Conservation (phyloP, 2,329 filamentous ascomycete species). For the Phoma sp. region DNA sequence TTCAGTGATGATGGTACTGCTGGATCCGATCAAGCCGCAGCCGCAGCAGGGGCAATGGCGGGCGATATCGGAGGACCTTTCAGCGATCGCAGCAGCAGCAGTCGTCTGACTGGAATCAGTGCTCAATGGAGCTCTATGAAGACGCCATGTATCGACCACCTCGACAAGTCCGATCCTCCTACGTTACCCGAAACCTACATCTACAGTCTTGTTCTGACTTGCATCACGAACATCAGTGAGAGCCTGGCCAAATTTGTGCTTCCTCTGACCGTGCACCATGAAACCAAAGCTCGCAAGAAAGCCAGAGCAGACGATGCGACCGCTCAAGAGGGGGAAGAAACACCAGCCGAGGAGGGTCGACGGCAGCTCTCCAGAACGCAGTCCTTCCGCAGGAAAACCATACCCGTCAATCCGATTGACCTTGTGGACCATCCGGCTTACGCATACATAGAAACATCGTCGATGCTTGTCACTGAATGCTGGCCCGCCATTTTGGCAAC, state of each 20-base stretch:
- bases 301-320: slow-evolving; percentile 48
- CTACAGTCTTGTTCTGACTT: slow-evolving; percentile 86
- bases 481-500: slow-evolving; percentile 96
- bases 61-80: slow-evolving; percentile 80
- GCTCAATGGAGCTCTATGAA: slow-evolving; percentile 88
- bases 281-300: slow-evolving; percentile 56
- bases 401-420: slow-evolving; percentile 82
- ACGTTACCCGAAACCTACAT: slow-evolving; percentile 88
- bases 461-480: slow-evolving; percentile 83
- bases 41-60: slow-evolving; percentile 85
- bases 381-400: slow-evolving; percentile 75
- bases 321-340: slow-evolving; percentile 26
- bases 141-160: slow-evolving; percentile 87
- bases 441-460: slow-evolving; percentile 75
- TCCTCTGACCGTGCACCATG: slow-evolving; percentile 83
- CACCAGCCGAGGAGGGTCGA: slow-evolving; percentile 32
- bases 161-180: slow-evolving; percentile 89
- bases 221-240: slow-evolving; percentile 88
- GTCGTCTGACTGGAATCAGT: slow-evolving; percentile 78
- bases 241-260: slow-evolving; percentile 92
- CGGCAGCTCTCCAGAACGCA: slow-evolving; percentile 63
- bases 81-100: slow-evolving; percentile 63
- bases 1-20: slow-evolving; percentile 62
- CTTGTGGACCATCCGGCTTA: slow-evolving; percentile 75
- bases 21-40: slow-evolving; percentile 79